phyloP scores from a whole-genome alignment of 1,139 yeast species.

The Candida albicans region DNA sequence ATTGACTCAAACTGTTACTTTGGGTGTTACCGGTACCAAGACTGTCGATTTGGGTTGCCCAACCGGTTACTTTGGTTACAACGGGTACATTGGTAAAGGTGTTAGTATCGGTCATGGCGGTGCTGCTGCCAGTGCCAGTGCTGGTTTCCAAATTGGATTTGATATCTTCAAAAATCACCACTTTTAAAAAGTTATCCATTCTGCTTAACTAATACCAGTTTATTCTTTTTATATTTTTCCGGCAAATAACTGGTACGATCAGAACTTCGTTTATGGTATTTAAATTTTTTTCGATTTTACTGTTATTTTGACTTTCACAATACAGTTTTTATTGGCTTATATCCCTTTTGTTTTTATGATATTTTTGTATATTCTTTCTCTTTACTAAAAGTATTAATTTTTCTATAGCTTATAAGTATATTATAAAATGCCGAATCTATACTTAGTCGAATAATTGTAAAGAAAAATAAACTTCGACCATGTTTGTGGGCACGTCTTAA shows the following conservation, averaged over 20 bases:
- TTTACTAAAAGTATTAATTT: not conserved
- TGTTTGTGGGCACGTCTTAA: not conserved
- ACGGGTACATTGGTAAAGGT: constrained; percentile 5
- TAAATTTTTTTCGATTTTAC: constrained; percentile 3
- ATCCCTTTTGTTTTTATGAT: not conserved
- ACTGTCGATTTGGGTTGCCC: constrained; percentile 9
- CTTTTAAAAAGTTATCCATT: constrained; percentile 1
- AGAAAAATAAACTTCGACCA: not conserved
- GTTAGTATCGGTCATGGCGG: not conserved
- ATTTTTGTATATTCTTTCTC: not conserved
- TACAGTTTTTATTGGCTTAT: not conserved
- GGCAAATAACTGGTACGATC: constrained; percentile 1
- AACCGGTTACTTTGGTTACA: constrained; percentile 5
- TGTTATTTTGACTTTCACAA: constrained; percentile 1
- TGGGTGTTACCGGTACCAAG: constrained; percentile 3
- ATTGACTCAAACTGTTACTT: constrained; percentile 7
- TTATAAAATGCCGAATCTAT: no score
- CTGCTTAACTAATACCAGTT: not conserved
- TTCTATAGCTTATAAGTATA: no score
- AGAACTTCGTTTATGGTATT: constrained; percentile 4
- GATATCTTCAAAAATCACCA: not conserved
- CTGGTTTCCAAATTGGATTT: constrained; percentile 3
- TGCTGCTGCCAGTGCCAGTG: not conserved
- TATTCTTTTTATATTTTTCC: not conserved
- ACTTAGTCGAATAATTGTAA: no score